phyloP scores from a whole-genome alignment of 495 filamentous ascomycete species.

The Daldinia bambusicola region DNA sequence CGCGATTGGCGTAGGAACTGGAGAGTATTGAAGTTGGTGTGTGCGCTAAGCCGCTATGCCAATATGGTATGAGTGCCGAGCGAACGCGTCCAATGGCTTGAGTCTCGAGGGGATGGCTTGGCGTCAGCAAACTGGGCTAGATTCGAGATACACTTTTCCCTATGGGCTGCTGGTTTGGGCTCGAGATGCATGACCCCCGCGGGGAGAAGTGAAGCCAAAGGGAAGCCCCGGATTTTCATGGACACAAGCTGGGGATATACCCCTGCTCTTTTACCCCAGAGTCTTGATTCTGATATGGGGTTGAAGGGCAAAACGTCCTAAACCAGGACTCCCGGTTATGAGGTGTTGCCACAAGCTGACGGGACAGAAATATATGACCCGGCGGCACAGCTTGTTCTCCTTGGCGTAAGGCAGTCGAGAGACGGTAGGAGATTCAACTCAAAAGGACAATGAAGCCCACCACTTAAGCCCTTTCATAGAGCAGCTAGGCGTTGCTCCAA shows the following conservation, averaged over 20 bases:
- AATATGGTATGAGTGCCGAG: slow-evolving; percentile 20
- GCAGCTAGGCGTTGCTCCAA: background rate
- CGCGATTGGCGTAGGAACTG: slow-evolving; percentile 31
- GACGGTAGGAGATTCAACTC: background rate
- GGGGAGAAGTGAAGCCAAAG: background rate
- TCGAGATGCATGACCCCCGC: slow-evolving; percentile 2
- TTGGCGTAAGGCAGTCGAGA: background rate
- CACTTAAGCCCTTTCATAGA: background rate
- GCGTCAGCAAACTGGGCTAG: slow-evolving; percentile 31
- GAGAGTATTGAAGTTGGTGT: slow-evolving; percentile 19
- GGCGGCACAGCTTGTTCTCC: background rate
- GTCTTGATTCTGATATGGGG: slow-evolving; percentile 16
- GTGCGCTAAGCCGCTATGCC: slow-evolving; percentile 33
- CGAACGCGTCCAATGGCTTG: slow-evolving; percentile 10
- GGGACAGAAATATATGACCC: slow-evolving; percentile 24
- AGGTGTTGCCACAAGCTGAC: background rate
- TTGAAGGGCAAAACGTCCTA: slow-evolving; percentile 20
- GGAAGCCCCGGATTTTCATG: slow-evolving; percentile 11
- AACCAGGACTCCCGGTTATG: background rate
- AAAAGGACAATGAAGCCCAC: slow-evolving; percentile 16
- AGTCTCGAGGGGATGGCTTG: slow-evolving; percentile 20
- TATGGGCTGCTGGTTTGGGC: background rate
- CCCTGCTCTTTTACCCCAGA: slow-evolving; percentile 36
- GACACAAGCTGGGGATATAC: background rate
- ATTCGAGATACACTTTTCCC: slow-evolving; percentile 14